Base-by-base conservation (phyloP, 2,329 filamentous ascomycete species). In the Fusarium sp. region DNA sequence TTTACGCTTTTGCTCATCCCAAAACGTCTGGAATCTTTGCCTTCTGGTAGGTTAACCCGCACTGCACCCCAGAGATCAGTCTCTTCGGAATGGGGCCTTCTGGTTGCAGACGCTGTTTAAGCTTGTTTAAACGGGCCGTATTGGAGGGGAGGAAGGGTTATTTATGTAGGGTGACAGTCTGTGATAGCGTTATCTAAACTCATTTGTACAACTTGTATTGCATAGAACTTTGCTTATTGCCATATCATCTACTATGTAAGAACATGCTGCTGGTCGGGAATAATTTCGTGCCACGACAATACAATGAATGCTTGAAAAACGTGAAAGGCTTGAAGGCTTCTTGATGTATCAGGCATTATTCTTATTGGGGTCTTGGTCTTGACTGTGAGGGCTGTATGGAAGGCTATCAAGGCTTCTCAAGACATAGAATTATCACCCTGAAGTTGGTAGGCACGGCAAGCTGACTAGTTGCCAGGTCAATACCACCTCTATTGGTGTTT, bases 51-150 rank as follows among this genome's bases (percentile, higher is more conserved):
- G 51, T 37, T 38, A 30, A 50, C 61, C 59, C 51, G 50, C 59
- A 40, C 51, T 64, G 50, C 59, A 64, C 61, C 61, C 61, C 61
- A 57, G 61, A 57, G 50, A 58, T 36, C 40, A 62, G 18, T 11
- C 28, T 28, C 30, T 12, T 31, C 8, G n/a, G 12, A 42, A 50
- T 50, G 61, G 60, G 37, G 42, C 34, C 34, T 45, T 8, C 45
- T 45, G 16, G n/a, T 5, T 18, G 23, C 30, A 40, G 33, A 31
- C 28, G 16, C 11, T 10, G n/a, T 34, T 64, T 63, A 63, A 64
- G 61, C 44, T 63, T 63, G 50, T 63, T 63, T 50, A 12, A n/a
- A 38, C 37, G 58, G 61, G 28, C 51, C 61, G 50, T 58, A 50
- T 34, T 49, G 10, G 13, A 63, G 33, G 30, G 7, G n/a, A 51